Percentiles rank a stretch among this genome's conserved stretches.
Evolutionary conservation across 2,329 filamentous ascomycete species (phyloP).

Genomic region (Cercospora nicotianae): DNA sequence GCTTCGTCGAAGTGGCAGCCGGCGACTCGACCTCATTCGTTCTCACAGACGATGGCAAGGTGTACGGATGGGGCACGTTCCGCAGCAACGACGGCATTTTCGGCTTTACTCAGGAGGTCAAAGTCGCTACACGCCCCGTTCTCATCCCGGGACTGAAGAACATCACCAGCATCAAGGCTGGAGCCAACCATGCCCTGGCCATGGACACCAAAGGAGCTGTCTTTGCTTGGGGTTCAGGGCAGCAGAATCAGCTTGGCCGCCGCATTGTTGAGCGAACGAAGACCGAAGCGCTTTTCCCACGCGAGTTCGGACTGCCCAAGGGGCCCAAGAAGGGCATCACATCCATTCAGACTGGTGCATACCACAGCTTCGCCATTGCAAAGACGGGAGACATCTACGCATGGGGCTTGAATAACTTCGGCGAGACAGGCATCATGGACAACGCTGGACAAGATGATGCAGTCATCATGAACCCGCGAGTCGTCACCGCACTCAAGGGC

Average conservation of each 20-base stretch:
- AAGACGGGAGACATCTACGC: constrained; percentile 69
- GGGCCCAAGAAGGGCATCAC: constrained; percentile 54
- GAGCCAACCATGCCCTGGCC: constrained; percentile 70
- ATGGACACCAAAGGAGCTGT: constrained; percentile 65
- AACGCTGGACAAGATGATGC: constrained; percentile 67
- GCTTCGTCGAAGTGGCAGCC: constrained; percentile 67
- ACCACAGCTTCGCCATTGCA: constrained; percentile 77
- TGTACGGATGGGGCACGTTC: constrained; percentile 86
- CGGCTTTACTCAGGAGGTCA: constrained; percentile 59
- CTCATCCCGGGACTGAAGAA: constrained; percentile 65
- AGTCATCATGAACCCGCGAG: constrained; percentile 68
- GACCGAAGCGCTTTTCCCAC: constrained; percentile 56
- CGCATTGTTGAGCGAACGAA: constrained; percentile 62
- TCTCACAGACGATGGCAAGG: constrained; percentile 70
- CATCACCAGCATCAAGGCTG: constrained; percentile 63
- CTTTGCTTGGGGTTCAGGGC: constrained; percentile 70
- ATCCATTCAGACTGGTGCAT: constrained; percentile 68
- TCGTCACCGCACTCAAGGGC: constrained; percentile 64
- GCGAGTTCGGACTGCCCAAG: constrained; percentile 56
- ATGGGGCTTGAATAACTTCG: constrained; percentile 87
- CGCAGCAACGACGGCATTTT: constrained; percentile 67
- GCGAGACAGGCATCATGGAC: constrained; percentile 69
- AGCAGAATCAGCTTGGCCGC: constrained; percentile 70
- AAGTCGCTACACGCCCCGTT: constrained; percentile 54
- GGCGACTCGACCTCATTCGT: constrained; percentile 75